Evolutionary conservation across 2,329 filamentous ascomycete species (phyloP).

Genomic region (Aspergillus sp.): DNA sequence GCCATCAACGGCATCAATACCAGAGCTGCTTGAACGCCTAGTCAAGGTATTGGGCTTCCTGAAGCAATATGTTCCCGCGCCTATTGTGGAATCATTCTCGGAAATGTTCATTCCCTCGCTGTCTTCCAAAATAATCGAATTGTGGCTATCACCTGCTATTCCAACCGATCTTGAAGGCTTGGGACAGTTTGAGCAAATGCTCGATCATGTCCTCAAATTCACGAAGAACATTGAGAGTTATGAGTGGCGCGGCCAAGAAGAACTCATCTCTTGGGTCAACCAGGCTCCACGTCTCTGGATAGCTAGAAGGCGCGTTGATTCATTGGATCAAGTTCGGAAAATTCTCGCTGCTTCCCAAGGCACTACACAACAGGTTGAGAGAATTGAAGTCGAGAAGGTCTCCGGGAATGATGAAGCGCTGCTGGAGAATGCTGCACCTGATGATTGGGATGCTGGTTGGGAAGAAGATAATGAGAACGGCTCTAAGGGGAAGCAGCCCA

Average conservation of each 20-base stretch:
- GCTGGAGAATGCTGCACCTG: slow-evolving; percentile 53
- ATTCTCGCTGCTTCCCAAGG: slow-evolving; percentile 69
- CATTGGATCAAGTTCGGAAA: slow-evolving; percentile 72
- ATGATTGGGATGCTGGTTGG: slow-evolving; percentile 81
- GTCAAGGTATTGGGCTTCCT: slow-evolving; percentile 53
- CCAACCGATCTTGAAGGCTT: slow-evolving; percentile 74
- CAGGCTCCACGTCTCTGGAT: slow-evolving; percentile 84
- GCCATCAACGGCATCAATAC: slow-evolving; percentile 29
- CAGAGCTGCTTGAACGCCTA: slow-evolving; percentile 47
- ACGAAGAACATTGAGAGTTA: slow-evolving; percentile 62
- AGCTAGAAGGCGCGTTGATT: slow-evolving; percentile 74
- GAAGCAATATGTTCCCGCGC: slow-evolving; percentile 51
- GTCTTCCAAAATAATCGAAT: slow-evolving; percentile 66
- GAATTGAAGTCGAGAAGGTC: slow-evolving; percentile 79
- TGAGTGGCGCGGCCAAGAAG: slow-evolving; percentile 62
- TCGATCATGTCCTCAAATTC: slow-evolving; percentile 67
- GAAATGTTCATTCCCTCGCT: slow-evolving; percentile 70
- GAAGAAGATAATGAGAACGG: slow-evolving; percentile 63
- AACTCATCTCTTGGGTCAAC: slow-evolving; percentile 76
- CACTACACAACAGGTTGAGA: slow-evolving; percentile 70
- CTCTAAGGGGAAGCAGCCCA: slow-evolving; percentile 19
- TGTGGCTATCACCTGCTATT: slow-evolving; percentile 75
- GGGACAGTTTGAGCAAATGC: slow-evolving; percentile 67
- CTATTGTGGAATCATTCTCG: slow-evolving; percentile 59
- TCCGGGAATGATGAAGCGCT: slow-evolving; percentile 69